A percentile compares a stretch with the other conserved stretches of the same genome.
Evolutionary conservation across 495 filamentous ascomycete species (phyloP).

Genomic region (Aspergillus sparsus): DNA sequence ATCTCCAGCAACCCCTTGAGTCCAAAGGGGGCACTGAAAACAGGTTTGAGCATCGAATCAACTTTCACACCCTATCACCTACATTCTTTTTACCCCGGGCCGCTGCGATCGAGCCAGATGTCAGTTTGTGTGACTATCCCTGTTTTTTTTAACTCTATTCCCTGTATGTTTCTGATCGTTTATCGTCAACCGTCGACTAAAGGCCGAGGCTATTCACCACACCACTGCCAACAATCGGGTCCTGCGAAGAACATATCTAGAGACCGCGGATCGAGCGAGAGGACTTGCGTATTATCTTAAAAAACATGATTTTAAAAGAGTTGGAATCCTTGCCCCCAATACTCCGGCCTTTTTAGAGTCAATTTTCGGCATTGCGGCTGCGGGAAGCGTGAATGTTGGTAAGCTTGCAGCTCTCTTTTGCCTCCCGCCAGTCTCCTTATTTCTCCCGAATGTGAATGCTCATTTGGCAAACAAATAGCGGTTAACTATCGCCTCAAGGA

Average conservation of each 20-base stretch:
- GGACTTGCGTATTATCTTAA: constrained; percentile 85
- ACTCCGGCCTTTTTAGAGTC: constrained; percentile 92
- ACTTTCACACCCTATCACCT: constrained; percentile 81
- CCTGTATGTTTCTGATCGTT: background rate
- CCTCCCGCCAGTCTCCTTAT: too few relatives aligned
- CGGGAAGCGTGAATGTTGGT: constrained; percentile 77
- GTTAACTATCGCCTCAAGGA: constrained; percentile 90
- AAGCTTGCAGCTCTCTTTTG: constrained; percentile 5
- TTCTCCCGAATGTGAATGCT: background rate
- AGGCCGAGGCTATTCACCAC: constrained; percentile 86
- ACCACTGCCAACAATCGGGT: constrained; percentile 74
- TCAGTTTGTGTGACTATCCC: constrained; percentile 30
- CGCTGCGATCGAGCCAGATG: constrained; percentile 85
- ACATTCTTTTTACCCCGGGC: constrained; percentile 89
- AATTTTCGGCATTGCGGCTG: constrained; percentile 86
- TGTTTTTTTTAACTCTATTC: background rate
- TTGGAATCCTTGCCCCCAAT: constrained; percentile 84
- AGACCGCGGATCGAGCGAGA: constrained; percentile 79
- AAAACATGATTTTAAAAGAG: constrained; percentile 65
- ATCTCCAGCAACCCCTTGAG: constrained; percentile 46
- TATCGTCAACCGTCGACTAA: background rate
- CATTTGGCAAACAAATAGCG: constrained; percentile 33
- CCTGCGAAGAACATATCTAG: constrained; percentile 73
- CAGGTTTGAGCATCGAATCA: constrained; percentile 50
- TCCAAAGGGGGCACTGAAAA: background rate